Base-by-base conservation (phyloP, 345 rosid species). In the Linum tenue region DNA sequence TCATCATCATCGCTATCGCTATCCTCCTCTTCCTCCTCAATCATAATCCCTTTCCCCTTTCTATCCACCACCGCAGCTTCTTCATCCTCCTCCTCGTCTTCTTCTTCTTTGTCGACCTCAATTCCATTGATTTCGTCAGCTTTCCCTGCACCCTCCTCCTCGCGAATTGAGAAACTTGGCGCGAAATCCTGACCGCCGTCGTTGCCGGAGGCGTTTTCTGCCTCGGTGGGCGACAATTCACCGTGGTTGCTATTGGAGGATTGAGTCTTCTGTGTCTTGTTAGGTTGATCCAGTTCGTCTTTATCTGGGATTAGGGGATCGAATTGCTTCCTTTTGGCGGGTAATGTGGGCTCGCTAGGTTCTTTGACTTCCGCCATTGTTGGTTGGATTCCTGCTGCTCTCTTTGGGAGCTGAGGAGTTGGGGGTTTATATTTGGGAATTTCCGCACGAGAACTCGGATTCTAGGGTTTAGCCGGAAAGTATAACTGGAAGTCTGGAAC, bases 41-140 rank as follows among this genome's bases (percentile, higher is more conserved):
- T 65, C 76, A 70, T 50, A 60, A 65, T 79, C 59, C 77, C 77
- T 40, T 74, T 74, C 38, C 77, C 77, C 39, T 74, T 74, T 64
- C 77, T 69, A 57, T 74, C 77, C 56, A 65, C 73, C 63, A 51
- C 55, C 55, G 10, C 69, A 39, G 57, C 73, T 1, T 69, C 44
- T 43, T 64, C 88, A 1, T 80, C 83, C 5, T 75, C 82, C 0
- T 74, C 84, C 3, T 74, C 91, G 14, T 73, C 84, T 39, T 72
- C 86, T 6, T 56, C 16, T 22, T 14, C 31, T 39, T 76, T 86
- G 41, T 40, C 40, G 31, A 55, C 64, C 50, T 3, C 59, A 41
- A 42, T 67, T 2, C 55, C 69, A 4, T 60, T 55, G 5, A 37
- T 63, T 8, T n/a, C 59, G 3, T 55, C 44, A 3, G 16, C 64